Base-by-base conservation (phyloP, 257 asterid genomes). In the Linderniella brevidens region DNA sequence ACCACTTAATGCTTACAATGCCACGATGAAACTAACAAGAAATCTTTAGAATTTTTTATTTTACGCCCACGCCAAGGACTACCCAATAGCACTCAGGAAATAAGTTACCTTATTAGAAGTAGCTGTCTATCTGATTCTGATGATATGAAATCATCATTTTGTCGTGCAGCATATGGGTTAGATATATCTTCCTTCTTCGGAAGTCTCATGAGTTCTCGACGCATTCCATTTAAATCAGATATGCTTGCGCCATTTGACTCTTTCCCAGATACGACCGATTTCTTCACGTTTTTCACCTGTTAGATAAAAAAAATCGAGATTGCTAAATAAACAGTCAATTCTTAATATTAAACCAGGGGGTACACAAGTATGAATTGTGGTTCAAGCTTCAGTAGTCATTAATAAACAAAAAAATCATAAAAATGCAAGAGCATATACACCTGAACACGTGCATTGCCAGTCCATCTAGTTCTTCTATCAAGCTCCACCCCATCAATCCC, bases 61-160 rank as follows among this genome's bases (percentile, higher is more conserved):
- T 25, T 25, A 25, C 6, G 32, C 32, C 32, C 32, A 25, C 32
- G 32, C 32, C 32, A 25, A 25, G 3, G 6, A 6, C 6, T 25
- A 25, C 32, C 32, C 32, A 25, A 39, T 39, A 39, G 9, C 13
- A 46, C 3, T 44, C 10, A 8, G 14, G 4, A 44, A 13, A 5
- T 44, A 13, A 13, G 61, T 49, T 64, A 90, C 99, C 83, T 79
- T 59, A 90, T 90, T 46, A 90, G 83, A 64, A 90, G 99, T 42
- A 65, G 66, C 57, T 90, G 99, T 49, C 80, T 70, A 50, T 90
- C 96, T 53, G 96, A 81, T 75, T 90, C 96, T 15, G 96, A 77
- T 37, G 92, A 67, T 72, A 90, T 65, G 65, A 77, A 78, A 71
- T 85, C 88, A 64, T 82, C 86, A 60, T 79, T 73, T 54, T 62